Evolutionary conservation across 2,329 filamentous ascomycete genomes (phyloP).

Genomic region (Pseudomassariella vexata): DNA sequence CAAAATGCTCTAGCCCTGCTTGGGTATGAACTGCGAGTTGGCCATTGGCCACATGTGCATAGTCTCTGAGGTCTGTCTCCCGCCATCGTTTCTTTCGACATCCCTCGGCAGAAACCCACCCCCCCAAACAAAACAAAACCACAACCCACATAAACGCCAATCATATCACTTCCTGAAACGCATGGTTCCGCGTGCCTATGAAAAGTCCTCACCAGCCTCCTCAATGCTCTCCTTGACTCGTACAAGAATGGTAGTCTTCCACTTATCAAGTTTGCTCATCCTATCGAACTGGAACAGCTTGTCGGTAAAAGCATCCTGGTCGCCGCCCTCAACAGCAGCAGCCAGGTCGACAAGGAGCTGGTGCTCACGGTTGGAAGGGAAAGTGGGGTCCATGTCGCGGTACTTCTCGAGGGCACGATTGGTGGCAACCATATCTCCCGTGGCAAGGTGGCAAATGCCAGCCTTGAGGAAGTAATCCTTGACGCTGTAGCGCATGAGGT

Average conservation of each 20-base stretch:
- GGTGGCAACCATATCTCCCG: conserved; percentile 68
- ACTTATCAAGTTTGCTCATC: conserved; percentile 90
- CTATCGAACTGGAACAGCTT: conserved; percentile 87
- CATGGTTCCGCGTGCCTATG: too few species aligned
- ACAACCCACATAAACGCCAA: too few species aligned
- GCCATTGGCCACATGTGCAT: too few species aligned
- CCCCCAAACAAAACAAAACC: too few species aligned
- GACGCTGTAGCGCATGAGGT: conserved; percentile 87
- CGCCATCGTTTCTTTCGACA: too few species aligned
- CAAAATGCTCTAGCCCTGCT: too few species aligned
- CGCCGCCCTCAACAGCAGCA: conserved; percentile 68
- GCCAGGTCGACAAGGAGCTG: conserved; percentile 74
- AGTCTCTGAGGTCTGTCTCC: too few species aligned
- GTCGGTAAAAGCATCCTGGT: conserved; percentile 78
- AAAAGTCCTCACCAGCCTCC: conserved; percentile 29
- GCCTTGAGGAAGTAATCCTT: conserved; percentile 96
- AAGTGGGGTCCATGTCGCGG: conserved; percentile 71
- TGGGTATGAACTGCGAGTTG: too few species aligned
- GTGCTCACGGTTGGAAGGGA: conserved; percentile 72
- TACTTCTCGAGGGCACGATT: conserved; percentile 79
- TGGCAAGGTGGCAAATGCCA: conserved; percentile 79
- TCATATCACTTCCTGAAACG: too few species aligned
- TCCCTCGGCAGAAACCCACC: too few species aligned
- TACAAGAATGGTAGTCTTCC: conserved; percentile 86
- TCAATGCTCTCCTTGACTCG: conserved; percentile 81